Evolutionary conservation across 164 flowering plant genomes (phyloP).

Genomic region (Warburgia ugandensis): DNA sequence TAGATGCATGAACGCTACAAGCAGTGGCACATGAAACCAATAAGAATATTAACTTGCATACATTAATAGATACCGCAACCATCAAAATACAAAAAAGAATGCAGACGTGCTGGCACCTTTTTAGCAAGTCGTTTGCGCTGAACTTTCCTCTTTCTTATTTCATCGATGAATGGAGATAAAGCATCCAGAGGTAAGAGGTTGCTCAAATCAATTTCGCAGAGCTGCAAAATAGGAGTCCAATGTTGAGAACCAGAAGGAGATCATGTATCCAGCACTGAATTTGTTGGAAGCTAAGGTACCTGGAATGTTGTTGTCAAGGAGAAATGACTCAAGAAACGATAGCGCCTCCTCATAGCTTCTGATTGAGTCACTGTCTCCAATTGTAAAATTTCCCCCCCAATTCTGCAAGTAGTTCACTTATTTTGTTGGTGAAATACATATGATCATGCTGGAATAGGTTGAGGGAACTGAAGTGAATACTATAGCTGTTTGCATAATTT

Average conservation of each 20-base stretch:
- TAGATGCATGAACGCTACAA: too few species aligned
- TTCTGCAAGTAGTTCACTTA: too few species aligned
- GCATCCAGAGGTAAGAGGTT: slow-evolving; percentile 56
- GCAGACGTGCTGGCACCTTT: slow-evolving; percentile 41
- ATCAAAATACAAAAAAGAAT: not conserved
- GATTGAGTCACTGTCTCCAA: slow-evolving; percentile 83
- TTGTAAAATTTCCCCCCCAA: slow-evolving; percentile 71
- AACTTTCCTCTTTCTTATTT: slow-evolving; percentile 82
- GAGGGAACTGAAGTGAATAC: too few species aligned
- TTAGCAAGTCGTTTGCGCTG: slow-evolving; percentile 69
- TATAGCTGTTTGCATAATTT: too few species aligned
- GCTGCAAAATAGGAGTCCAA: slow-evolving; percentile 30
- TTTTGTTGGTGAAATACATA: too few species aligned
- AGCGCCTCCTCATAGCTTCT: slow-evolving; percentile 82
- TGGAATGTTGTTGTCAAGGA: slow-evolving; percentile 84
- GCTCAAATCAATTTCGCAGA: slow-evolving; percentile 84
- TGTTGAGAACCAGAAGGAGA: slow-evolving; percentile 2
- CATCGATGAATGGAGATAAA: slow-evolving; percentile 75
- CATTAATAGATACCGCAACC: not conserved
- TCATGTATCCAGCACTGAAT: not conserved
- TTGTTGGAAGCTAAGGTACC: slow-evolving; percentile 25
- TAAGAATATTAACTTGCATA: too few species aligned
- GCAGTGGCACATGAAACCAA: too few species aligned
- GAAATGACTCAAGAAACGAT: slow-evolving; percentile 83
- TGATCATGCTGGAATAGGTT: too few species aligned